A percentile compares a stretch with the other conserved stretches of the same genome.
phyloP scores from a whole-genome alignment of 768 basidiomycete species.

The Tulasnella sp. region DNA sequence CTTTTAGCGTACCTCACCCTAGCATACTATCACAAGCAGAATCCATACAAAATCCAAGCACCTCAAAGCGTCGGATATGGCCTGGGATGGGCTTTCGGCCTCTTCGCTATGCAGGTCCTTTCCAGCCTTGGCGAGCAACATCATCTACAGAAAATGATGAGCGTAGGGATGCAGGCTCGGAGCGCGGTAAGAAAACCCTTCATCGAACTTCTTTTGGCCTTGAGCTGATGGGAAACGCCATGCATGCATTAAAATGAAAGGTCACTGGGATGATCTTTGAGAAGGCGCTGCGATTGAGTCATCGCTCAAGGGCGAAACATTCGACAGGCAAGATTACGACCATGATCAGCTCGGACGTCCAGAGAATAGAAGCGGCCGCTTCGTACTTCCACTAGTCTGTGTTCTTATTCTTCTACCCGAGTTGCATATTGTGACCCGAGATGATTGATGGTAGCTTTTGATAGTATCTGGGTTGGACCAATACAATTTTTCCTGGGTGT shows the following conservation, averaged over 20 bases:
- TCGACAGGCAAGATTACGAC: conserved; percentile 26
- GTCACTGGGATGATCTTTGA: conserved; percentile 25
- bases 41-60: neutral
- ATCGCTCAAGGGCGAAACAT: conserved; percentile 23
- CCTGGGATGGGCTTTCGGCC: conserved; percentile 22
- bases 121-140: conserved; percentile 15
- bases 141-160: conserved; percentile 4
- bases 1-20: conserved; percentile 20
- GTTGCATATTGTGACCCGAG: too few relatives aligned
- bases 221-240: neutral
- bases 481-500: conserved; percentile 72
- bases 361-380: conserved; percentile 21
- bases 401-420: too few relatives aligned
- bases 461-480: conserved; percentile 26
- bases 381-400: neutral
- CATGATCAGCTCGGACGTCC: conserved; percentile 25
- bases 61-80: conserved; percentile 21
- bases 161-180: conserved; percentile 9
- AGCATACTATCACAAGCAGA: conserved; percentile 17
- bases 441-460: conserved; percentile 2
- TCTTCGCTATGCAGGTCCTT: conserved; percentile 22
- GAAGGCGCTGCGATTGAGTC: conserved; percentile 28
- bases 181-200: conserved; percentile 7
- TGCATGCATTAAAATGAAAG: neutral
- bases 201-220: too few relatives aligned